Base-by-base conservation (phyloP, 1,284 basidiomycete species). In the Pascua sp. region DNA sequence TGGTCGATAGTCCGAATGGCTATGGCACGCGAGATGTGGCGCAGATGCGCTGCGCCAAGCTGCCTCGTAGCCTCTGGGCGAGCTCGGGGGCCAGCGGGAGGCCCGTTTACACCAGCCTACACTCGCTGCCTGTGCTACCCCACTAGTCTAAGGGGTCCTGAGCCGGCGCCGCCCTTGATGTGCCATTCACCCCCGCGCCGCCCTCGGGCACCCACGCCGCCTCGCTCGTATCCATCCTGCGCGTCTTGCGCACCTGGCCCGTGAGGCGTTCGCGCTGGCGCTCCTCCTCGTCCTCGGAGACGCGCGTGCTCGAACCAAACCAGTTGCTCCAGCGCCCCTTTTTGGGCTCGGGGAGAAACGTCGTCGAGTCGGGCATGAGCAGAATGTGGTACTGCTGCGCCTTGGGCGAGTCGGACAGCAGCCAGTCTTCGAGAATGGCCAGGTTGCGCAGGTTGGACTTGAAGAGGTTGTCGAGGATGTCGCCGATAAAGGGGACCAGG, bases 371-470 rank as follows among this genome's bases (percentile, higher is more conserved):
- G 11, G 77, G 77, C 76, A 78, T 77, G 39, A 78, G 62, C 1
- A 78, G 64, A 51, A 78, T 77, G 49, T 76, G 72, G 63, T 72
- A 78, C 52, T 56, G 46, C 2, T 46, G 43, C 9, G 65, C 60
- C 0, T 55, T 42, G n/a, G 55, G 44, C 11, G 58, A 54, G 10
- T 57, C 55, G 4, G 57, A 56, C 4, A 78, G 67, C 11, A 78
- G 70, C 66, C 70, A 77, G 4, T 60, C 59, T 64, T 78, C 73
- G 37, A 73, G 64, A 2, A 75, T 51, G 11, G 63, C 61, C 24
- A 78, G 66, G 61, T 78, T 78, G 13, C 72, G 68, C 11, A 78
- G 61, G 57, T 78, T 78, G 16, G 72, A 68, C 56, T 78, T 78
- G 65, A 73, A 78, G 18, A 76, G 69, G 60, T 77, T 77, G 66